Conservation (phyloP, 371 early-diverging fungal species). For the Phascolomyces articulosus region DNA sequence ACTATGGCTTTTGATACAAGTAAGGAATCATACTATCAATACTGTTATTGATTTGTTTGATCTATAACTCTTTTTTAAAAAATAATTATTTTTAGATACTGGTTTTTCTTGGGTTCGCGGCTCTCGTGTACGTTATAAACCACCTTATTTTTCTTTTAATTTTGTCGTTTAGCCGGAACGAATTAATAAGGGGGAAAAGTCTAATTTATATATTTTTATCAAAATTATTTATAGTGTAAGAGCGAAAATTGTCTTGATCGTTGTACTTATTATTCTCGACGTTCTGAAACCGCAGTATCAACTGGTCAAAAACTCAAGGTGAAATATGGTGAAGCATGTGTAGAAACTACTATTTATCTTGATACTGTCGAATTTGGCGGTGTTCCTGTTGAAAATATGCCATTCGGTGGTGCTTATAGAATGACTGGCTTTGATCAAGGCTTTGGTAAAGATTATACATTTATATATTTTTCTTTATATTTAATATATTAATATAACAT, state of each 20-base stretch:
- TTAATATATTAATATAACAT: too few species aligned
- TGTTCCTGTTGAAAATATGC: slow-evolving; percentile 35
- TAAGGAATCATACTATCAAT: slow-evolving; percentile 17
- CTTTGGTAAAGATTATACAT: too few species aligned
- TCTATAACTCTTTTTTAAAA: slow-evolving; percentile 10
- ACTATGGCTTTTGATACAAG: slow-evolving; percentile 51
- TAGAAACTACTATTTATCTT: slow-evolving; percentile 42
- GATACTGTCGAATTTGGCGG: slow-evolving; percentile 46
- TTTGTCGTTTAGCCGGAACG: slow-evolving; percentile 3
- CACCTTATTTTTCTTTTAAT: background rate
- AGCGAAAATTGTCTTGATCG: slow-evolving; percentile 27
- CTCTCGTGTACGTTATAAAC: slow-evolving; percentile 27
- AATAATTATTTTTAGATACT: slow-evolving; percentile 15
- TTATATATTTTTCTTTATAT: too few species aligned
- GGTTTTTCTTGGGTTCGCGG: slow-evolving; percentile 55
- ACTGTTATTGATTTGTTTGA: background rate
- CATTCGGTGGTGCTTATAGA: slow-evolving; percentile 49
- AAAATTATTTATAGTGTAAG: slow-evolving; percentile 11
- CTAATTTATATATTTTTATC: too few species aligned
- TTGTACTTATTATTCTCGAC: slow-evolving; percentile 44
- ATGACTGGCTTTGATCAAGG: slow-evolving; percentile 49
- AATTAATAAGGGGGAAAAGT: background rate
- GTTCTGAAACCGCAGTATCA: slow-evolving; percentile 32
- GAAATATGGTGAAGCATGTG: slow-evolving; percentile 45
- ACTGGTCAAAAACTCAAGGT: slow-evolving; percentile 40